These are phyloP conservation scores for Exidia glandulosa DNA, from an alignment of 768 basidiomycete genomes.

Conservation along the genomic window DNA sequence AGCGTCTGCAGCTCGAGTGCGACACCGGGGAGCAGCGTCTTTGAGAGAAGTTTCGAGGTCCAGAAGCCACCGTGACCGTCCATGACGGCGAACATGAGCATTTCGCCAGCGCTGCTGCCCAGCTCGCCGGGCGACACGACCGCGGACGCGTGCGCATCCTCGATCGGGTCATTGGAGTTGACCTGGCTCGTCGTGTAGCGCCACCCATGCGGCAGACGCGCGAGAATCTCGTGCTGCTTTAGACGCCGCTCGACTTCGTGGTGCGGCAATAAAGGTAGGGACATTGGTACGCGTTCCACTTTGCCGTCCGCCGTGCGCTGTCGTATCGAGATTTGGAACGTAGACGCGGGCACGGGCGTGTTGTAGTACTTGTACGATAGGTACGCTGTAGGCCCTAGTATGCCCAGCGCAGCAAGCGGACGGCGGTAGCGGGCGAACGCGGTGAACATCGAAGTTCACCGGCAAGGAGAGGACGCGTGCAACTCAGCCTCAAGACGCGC, in stretches of 20 bases:
- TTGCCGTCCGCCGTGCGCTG: constrained; percentile 2
- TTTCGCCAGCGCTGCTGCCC: constrained; percentile 45
- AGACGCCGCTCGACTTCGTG: constrained; percentile 4
- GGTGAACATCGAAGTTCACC: background rate
- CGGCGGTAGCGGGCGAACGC: background rate
- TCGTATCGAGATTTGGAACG: constrained; percentile 1
- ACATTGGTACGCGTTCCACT: background rate
- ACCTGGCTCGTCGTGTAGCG: constrained; percentile 63
- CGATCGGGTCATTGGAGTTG: constrained; percentile 81
- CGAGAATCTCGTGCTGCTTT: background rate
- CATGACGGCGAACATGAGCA: constrained; percentile 81
- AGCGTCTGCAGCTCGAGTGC: constrained; percentile 60
- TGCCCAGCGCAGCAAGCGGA: background rate
- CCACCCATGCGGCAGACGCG: background rate
- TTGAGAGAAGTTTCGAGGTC: constrained; percentile 56
- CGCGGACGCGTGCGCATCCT: constrained; percentile 72
- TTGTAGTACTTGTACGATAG: constrained; percentile 3
- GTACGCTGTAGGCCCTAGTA: background rate
- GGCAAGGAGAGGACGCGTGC: background rate
- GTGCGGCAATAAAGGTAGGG: constrained; percentile 5
- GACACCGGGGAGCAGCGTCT: constrained; percentile 75
- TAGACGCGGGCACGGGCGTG: background rate
- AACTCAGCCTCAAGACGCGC: too few species aligned
- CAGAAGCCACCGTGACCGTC: constrained; percentile 38
- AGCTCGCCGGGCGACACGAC: constrained; percentile 30